Evolutionary conservation across 2,329 filamentous ascomycete genomes (phyloP).

Genomic region (Pseudocercospora pini-densiflorae): DNA sequence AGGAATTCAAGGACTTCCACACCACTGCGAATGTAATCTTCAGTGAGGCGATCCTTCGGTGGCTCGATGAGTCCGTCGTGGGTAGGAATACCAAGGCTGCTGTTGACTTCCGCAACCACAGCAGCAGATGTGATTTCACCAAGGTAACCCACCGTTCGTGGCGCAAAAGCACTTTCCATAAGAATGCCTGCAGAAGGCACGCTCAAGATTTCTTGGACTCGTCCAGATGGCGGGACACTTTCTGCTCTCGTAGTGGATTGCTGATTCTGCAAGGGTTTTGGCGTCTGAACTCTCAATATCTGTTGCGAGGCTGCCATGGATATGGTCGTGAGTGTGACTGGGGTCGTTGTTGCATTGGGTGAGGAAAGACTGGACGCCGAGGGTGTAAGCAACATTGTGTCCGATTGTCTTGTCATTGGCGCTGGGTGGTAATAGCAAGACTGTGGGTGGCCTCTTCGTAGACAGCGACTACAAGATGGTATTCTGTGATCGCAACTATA

Average conservation of each 20-base stretch:
- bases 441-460: slow-evolving; percentile 22
- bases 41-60: slow-evolving; percentile 18
- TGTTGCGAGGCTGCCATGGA: slow-evolving; percentile 4
- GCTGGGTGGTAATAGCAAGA: slow-evolving; percentile 33
- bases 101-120: slow-evolving; percentile 30
- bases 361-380: background rate
- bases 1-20: slow-evolving; percentile 23
- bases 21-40: slow-evolving; percentile 20
- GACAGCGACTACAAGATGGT: slow-evolving; percentile 29
- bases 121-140: slow-evolving; percentile 28
- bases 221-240: slow-evolving; percentile 11
- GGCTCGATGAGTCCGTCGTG: slow-evolving; percentile 12
- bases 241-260: background rate
- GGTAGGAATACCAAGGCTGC: slow-evolving; percentile 26
- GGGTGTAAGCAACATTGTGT: slow-evolving; percentile 10
- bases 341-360: background rate
- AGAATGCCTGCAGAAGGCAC: slow-evolving; percentile 28
- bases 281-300: background rate
- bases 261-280: background rate
- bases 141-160: slow-evolving; percentile 23
- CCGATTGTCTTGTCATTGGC: slow-evolving; percentile 26
- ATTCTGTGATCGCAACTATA: slow-evolving; percentile 33
- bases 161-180: slow-evolving; percentile 19
- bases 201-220: slow-evolving; percentile 20
- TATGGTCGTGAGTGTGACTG: background rate